phyloP scores from a whole-genome alignment of 2,329 filamentous ascomycete genomes.

The Neonectria faginata region DNA sequence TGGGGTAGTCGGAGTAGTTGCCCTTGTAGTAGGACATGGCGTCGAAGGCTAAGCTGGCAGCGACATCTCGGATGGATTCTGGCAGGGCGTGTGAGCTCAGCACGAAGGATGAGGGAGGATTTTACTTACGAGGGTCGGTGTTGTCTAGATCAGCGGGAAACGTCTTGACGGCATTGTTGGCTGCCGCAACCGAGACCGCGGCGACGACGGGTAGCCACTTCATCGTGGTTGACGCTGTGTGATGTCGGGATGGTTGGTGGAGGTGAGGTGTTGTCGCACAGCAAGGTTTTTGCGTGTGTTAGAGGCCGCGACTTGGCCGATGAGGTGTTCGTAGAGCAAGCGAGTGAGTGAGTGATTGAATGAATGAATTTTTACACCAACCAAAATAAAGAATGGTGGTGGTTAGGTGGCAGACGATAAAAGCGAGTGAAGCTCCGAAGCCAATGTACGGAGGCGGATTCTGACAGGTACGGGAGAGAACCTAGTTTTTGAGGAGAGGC shows the following conservation, averaged over 20 bases:
- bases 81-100: slow-evolving; percentile 47
- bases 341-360: background rate
- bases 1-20: slow-evolving; percentile 64
- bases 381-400: background rate
- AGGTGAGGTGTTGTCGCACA: slow-evolving; percentile 12
- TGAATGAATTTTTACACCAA: slow-evolving; percentile 2
- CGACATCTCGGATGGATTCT: slow-evolving; percentile 73
- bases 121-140: slow-evolving; percentile 33
- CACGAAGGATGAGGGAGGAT: background rate
- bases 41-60: slow-evolving; percentile 69
- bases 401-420: background rate
- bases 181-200: slow-evolving; percentile 14
- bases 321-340: background rate
- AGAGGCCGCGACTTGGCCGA: background rate
- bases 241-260: slow-evolving; percentile 3
- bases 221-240: slow-evolving; percentile 10
- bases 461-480: background rate
- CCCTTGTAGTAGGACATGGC: slow-evolving; percentile 75
- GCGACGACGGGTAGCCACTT: slow-evolving; percentile 24
- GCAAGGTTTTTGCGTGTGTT: background rate
- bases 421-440: background rate
- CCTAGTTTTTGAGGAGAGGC: background rate
- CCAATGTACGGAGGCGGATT: background rate
- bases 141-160: slow-evolving; percentile 30
- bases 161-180: slow-evolving; percentile 8